Base-by-base conservation (phyloP, 768 basidiomycete genomes). In the Suillus bovinus region DNA sequence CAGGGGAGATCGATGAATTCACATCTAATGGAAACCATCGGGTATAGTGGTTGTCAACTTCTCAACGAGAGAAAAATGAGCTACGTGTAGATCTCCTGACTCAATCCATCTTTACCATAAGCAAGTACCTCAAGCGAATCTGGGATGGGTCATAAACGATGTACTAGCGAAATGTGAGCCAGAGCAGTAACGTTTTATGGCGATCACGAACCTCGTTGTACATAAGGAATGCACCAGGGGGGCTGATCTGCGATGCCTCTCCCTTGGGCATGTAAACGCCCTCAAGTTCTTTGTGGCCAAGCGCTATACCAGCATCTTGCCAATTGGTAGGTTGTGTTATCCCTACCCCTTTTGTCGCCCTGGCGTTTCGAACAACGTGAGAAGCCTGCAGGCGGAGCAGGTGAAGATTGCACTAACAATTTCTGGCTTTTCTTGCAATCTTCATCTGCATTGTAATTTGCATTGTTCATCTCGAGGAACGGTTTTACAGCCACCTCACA, bases 241-340 rank as follows among this genome's bases (percentile, higher is more conserved):
- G 66, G 41, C 61, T 58, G 5, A 80, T 71, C 46, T 79, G 70
- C 60, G 74, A 61, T 7, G 77, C 77, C 13, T 73, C 73, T 9
- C 85, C 84, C 58, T 84, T 82, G n/a, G 86, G 86, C 86, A 88
- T 87, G 41, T 79, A 71, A 61, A 82, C 84, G 20, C 86, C 86
- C 41, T 75, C 68, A 27, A 88, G 77, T 22, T 78, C 83, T 9
- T 78, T 74, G 66, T 86, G 77, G 36, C 75, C 79, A 11, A 85
- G 71, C 1, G 80, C 80, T 44, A 70, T 71, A 31, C 84, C 85
- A 0, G 85, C 86, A 69, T 87, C 86, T 67, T 86, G 81, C 86
- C 86, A 88, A 13, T 78, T 74, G 0, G 64, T 72, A 8, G 85
- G 86, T 66, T 84, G 84, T 13, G 75, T 80, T 39, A 72, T 73